These are phyloP conservation scores for Alternaria dauci DNA, from an alignment of 2,329 filamentous ascomycete genomes.

Conservation along the genomic window DNA sequence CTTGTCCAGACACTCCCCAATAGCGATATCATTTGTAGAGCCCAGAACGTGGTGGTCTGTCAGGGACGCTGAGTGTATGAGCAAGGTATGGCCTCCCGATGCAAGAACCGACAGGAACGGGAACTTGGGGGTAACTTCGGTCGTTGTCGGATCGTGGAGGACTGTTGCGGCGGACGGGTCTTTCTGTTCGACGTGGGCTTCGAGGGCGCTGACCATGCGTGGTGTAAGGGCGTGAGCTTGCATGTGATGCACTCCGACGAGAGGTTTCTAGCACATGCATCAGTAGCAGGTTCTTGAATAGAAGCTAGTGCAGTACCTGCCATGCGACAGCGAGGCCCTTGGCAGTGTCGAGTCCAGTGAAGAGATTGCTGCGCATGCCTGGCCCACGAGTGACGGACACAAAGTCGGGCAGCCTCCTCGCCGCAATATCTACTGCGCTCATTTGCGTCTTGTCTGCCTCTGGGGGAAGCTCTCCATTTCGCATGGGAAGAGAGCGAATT, in stretches of 20 bases:
- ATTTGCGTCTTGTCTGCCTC: neutral
- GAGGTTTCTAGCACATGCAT: conserved; percentile 63
- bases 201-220: conserved; percentile 73
- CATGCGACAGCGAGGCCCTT: conserved; percentile 88
- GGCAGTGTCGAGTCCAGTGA: conserved; percentile 80
- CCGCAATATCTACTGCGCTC: conserved; percentile 4
- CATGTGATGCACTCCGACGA: conserved; percentile 95
- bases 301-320: conserved; percentile 55
- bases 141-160: neutral
- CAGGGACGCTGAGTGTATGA: conserved; percentile 76
- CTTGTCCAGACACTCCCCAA: conserved; percentile 92
- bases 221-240: conserved; percentile 94
- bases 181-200: conserved; percentile 23
- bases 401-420: conserved; percentile 71
- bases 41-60: conserved; percentile 77
- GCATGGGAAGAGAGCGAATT: conserved; percentile 62
- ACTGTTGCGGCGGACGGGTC: neutral
- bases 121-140: conserved; percentile 63
- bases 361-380: conserved; percentile 82
- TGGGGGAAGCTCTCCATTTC: conserved; percentile 1
- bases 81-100: conserved; percentile 89
- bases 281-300: neutral
- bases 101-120: conserved; percentile 90
- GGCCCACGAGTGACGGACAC: conserved; percentile 90
- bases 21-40: conserved; percentile 78